These are phyloP conservation scores for Solioccasus polychromus DNA, from an alignment of 768 basidiomycete genomes.

Conservation along the genomic window DNA sequence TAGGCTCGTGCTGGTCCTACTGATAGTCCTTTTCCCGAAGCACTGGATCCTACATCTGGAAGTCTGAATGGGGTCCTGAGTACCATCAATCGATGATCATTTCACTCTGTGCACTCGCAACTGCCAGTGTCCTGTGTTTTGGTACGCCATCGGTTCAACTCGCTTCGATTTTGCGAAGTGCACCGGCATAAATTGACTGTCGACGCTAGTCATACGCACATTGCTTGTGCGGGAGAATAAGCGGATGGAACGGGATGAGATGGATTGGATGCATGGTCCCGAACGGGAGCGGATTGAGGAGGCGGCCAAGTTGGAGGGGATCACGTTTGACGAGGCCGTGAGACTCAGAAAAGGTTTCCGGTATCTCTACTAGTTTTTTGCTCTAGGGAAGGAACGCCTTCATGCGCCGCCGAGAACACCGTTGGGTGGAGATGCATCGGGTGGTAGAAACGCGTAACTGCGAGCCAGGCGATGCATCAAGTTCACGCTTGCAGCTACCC, in stretches of 20 bases:
- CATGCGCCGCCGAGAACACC: too few relatives aligned
- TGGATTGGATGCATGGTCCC: constrained; percentile 40
- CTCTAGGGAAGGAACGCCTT: too few relatives aligned
- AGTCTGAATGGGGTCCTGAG: constrained; percentile 53
- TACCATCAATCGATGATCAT: constrained; percentile 66
- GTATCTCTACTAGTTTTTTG: constrained; percentile 46
- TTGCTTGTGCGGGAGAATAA: constrained; percentile 51
- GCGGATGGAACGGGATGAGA: constrained; percentile 48
- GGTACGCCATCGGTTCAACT: too few relatives aligned
- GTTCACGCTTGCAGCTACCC: too few relatives aligned
- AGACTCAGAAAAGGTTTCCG: constrained; percentile 55
- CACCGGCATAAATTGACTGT: too few relatives aligned
- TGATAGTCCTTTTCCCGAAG: constrained; percentile 26
- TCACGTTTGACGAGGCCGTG: constrained; percentile 58
- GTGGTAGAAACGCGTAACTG: too few relatives aligned
- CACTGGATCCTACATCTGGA: constrained; percentile 64
- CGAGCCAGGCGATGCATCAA: too few relatives aligned
- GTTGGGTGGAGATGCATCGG: too few relatives aligned
- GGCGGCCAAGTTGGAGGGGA: constrained; percentile 56
- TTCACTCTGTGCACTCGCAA: constrained; percentile 34
- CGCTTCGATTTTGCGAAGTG: too few relatives aligned
- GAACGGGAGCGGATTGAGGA: constrained; percentile 51
- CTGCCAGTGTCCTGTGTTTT: constrained; percentile 34
- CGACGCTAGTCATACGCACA: constrained; percentile 44
- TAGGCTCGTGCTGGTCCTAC: neutral